Conservation (phyloP, 1,139 yeast species). For the Lodderomyces pseudojiufengensis region DNA sequence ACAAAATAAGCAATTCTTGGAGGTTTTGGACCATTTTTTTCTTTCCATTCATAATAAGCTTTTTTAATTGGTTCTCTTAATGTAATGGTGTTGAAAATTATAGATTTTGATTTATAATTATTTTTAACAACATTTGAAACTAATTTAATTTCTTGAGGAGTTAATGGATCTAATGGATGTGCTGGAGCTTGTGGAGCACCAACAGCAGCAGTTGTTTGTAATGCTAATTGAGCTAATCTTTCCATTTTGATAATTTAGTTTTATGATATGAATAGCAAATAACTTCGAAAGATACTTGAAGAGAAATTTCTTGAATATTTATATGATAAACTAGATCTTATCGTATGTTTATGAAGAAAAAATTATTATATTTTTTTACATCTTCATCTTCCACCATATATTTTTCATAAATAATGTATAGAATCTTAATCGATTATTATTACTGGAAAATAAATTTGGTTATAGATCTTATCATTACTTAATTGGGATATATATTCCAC, state of each 20-base stretch:
- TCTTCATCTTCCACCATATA: no score
- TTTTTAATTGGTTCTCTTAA: conserved; percentile 67
- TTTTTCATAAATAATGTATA: no score
- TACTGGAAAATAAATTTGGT: not conserved
- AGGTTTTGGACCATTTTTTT: conserved; percentile 55
- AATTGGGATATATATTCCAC: conserved; percentile 9
- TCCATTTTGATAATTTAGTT: conserved; percentile 48
- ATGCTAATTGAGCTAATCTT: conserved; percentile 62
- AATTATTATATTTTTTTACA: no score
- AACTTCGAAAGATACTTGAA: no score
- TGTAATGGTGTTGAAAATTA: conserved; percentile 66
- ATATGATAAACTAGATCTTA: no score
- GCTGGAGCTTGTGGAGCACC: conserved; percentile 51
- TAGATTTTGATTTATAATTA: conserved; percentile 40
- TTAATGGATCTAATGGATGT: conserved; percentile 73
- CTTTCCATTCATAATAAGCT: conserved; percentile 64
- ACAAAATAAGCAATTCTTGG: conserved; percentile 68
- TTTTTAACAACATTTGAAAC: conserved; percentile 30
- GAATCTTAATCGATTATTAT: no score
- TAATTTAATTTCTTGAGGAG: conserved; percentile 50
- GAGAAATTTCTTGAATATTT: no score
- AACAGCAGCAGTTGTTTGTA: conserved; percentile 57
- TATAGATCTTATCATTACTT: conserved; percentile 7
- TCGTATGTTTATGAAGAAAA: no score
- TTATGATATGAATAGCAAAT: no score